Percentiles rank a stretch among this genome's conserved stretches.
Conservation (phyloP, 2,329 filamentous ascomycete species). For the Apiospora koreana region DNA sequence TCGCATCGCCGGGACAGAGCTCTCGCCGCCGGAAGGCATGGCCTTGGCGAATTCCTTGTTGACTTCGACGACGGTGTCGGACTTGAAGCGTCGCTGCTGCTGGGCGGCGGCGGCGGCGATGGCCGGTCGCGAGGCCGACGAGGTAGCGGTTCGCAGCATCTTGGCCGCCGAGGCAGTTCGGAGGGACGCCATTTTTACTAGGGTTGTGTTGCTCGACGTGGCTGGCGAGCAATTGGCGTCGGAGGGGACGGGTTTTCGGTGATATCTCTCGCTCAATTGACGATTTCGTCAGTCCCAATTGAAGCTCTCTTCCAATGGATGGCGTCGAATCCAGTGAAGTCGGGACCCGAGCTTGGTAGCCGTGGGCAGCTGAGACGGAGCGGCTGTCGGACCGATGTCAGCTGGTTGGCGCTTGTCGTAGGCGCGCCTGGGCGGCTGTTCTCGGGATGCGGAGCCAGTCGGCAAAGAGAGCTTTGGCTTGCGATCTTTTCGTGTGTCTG, state of each 20-base stretch:
- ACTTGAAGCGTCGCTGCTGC: constrained; percentile 49
- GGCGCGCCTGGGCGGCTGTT: not conserved
- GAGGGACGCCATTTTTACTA: constrained; percentile 62
- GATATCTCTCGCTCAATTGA: not conserved
- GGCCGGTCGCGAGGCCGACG: constrained; percentile 39
- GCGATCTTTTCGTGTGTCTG: constrained; percentile 47
- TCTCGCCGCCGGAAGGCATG: constrained; percentile 34
- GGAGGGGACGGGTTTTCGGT: not conserved
- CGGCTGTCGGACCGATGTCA: not conserved
- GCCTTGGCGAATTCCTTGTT: constrained; percentile 42
- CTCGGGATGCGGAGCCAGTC: constrained; percentile 28
- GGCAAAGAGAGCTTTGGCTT: constrained; percentile 34
- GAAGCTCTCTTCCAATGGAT: not conserved
- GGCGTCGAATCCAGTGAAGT: not conserved
- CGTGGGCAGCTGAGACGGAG: not conserved
- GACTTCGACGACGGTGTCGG: constrained; percentile 18
- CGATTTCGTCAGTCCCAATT: constrained; percentile 1
- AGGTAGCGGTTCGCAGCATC: constrained; percentile 45
- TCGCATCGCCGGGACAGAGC: constrained; percentile 22
- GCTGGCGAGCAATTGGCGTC: constrained; percentile 12
- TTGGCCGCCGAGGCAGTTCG: constrained; percentile 55
- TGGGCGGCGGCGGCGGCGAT: constrained; percentile 45
- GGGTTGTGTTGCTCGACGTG: constrained; percentile 28
- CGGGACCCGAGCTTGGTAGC: not conserved
- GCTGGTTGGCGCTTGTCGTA: not conserved